Base-by-base conservation (phyloP, 2,329 filamentous ascomycete genomes). In the Podosphaera fusca region DNA sequence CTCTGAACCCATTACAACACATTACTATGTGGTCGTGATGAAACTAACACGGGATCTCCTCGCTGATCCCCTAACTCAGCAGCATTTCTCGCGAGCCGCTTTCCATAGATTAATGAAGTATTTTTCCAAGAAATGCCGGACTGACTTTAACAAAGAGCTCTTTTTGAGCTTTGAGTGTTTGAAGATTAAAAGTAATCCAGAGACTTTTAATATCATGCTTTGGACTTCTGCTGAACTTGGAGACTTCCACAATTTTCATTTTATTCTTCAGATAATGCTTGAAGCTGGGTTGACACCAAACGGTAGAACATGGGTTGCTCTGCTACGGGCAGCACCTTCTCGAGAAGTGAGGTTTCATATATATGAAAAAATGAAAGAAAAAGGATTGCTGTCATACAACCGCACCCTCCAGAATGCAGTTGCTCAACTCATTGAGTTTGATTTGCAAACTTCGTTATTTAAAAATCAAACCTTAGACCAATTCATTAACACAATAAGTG, bases 161-260 rank as follows among this genome's bases (percentile, higher is more conserved):
- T 69, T 72, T 54, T 60, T 64, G 14, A 62, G 57, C 14, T 66
- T 69, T 58, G 67, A 70, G 55, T 63, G 68, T 51, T 61, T 70
- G 31, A 65, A 68, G 36, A 68, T 66, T 45, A 33, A 40, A 9
- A 58, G 62, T 34, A 38, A 68, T 2, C 63, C 67, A 4, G 68
- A 71, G 45, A 71, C 70, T 4, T 73, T 70, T 60, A 74, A 74
- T 55, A 70, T 73, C 50, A 62, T 75, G 55, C 60, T 75, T 45
- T 62, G 63, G 47, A 64, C 64, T 30, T 65, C 69, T 33, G 71
- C 71, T 10, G 64, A 63, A 54, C 63, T 62, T 30, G 67, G 69
- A 55, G 67, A 74, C 61, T 60, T 71, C n/a, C 61, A 59, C 10
- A 63, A 64, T 14, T 74, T 74, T 55, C 65, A 65, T 6, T 63